phyloP scores from a whole-genome alignment of 2,329 filamentous ascomycete species.

The Calonectria pseudoturangicola region DNA sequence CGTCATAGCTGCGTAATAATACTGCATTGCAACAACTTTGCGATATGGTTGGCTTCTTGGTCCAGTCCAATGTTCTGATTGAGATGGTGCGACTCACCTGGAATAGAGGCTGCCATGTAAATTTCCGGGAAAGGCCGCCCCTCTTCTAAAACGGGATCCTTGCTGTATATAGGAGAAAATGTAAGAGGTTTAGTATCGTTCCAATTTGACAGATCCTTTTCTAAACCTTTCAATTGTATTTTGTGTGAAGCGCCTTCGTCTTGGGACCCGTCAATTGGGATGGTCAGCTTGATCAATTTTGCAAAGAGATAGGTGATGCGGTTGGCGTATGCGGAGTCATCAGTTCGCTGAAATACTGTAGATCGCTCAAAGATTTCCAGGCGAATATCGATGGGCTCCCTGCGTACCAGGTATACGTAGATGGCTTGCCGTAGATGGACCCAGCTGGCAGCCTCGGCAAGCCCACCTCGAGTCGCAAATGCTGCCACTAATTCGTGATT shows the following conservation, averaged over 20 bases:
- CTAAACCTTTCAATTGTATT: background rate
- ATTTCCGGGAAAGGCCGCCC: conserved; percentile 32
- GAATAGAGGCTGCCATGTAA: conserved; percentile 31
- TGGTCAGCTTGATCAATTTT: conserved; percentile 51
- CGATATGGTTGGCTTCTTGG: background rate
- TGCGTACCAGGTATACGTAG: conserved; percentile 59
- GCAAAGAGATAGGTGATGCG: conserved; percentile 48
- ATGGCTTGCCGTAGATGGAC: conserved; percentile 63
- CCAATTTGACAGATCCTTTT: conserved; percentile 18
- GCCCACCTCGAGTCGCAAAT: conserved; percentile 60
- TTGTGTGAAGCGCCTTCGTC: background rate
- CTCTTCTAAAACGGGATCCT: background rate
- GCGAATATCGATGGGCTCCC: conserved; percentile 45
- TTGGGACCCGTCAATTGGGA: conserved; percentile 5
- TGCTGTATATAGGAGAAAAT: conserved; percentile 27
- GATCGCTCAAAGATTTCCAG: conserved; percentile 47
- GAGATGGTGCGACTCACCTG: conserved; percentile 20
- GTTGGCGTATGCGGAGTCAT: conserved; percentile 49
- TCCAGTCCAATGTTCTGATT: background rate
- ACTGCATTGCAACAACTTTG: conserved; percentile 60
- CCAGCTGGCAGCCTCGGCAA: conserved; percentile 63
- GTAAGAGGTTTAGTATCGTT: conserved; percentile 28
- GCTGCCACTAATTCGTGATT: conserved; percentile 58
- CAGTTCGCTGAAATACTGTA: conserved; percentile 40
- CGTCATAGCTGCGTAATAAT: conserved; percentile 57